Evolutionary conservation across 352 stramenopile species (phyloP).

Genomic region (Pythium rishiriense): DNA sequence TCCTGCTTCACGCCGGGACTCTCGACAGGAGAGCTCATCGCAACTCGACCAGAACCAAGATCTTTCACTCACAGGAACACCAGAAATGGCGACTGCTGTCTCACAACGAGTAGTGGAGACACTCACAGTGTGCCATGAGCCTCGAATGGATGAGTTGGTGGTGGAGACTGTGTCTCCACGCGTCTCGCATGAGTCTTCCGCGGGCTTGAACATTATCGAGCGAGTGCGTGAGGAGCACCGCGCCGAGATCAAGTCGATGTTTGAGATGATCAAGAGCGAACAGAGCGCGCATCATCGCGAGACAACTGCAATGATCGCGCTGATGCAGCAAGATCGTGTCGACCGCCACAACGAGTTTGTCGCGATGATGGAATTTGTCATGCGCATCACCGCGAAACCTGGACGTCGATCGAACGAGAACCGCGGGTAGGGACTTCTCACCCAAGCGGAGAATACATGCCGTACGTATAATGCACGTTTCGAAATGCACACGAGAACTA

Average conservation of each 20-base stretch:
- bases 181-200: background rate
- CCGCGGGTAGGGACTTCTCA: too few species aligned
- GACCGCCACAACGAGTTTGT: background rate
- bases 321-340: slow-evolving; percentile 1
- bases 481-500: too few species aligned
- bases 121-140: too few species aligned
- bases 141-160: too few species aligned
- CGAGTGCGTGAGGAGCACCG: background rate
- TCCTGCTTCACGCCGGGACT: too few species aligned
- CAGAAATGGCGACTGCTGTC: too few species aligned
- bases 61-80: too few species aligned
- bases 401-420: background rate
- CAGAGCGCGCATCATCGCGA: background rate
- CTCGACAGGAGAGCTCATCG: too few species aligned
- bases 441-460: too few species aligned
- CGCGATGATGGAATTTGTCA: slow-evolving; percentile 1
- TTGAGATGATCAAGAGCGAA: slow-evolving; percentile 1
- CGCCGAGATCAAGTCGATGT: background rate
- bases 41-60: too few species aligned
- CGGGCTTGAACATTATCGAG: background rate
- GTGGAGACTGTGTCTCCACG: background rate
- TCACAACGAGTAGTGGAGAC: too few species aligned
- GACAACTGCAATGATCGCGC: background rate
- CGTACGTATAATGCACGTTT: too few species aligned
- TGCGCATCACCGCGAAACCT: background rate